These are phyloP conservation scores for Penicillium ucsense DNA, from an alignment of 495 filamentous ascomycete species.

Conservation along the genomic window DNA sequence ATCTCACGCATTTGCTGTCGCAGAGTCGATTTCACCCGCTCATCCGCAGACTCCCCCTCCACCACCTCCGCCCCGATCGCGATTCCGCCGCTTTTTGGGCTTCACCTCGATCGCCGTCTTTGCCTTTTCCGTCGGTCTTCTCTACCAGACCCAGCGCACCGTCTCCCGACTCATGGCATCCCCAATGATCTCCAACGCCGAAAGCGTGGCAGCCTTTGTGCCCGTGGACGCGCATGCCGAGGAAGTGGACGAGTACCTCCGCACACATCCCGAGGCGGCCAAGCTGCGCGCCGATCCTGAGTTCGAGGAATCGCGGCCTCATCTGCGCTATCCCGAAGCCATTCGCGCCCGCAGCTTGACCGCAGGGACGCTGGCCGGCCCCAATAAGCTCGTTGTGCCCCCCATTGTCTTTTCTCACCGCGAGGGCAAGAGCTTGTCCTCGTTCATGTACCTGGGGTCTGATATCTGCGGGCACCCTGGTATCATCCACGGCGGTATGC, in stretches of 20 bases:
- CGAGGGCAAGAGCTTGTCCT: conserved; percentile 60
- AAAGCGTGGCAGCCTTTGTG: conserved; percentile 57
- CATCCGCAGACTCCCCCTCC: conserved; percentile 3
- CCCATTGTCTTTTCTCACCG: conserved; percentile 66
- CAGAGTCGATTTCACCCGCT: conserved; percentile 4
- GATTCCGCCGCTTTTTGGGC: conserved; percentile 26
- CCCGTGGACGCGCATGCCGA: conserved; percentile 50
- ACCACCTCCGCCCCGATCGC: conserved; percentile 18
- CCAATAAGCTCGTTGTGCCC: conserved; percentile 70
- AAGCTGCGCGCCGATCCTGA: conserved; percentile 56
- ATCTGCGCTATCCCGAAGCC: conserved; percentile 66
- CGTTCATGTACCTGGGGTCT: conserved; percentile 68
- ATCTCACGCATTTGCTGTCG: conserved; percentile 1
- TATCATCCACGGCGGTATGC: conserved; percentile 81
- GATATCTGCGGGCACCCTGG: conserved; percentile 87
- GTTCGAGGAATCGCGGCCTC: conserved; percentile 71
- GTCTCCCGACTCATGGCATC: conserved; percentile 35
- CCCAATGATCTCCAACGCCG: conserved; percentile 51
- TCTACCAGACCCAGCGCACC: conserved; percentile 17
- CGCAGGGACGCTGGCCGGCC: conserved; percentile 66
- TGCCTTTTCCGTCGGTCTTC: conserved; percentile 25
- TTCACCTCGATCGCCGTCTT: conserved; percentile 31
- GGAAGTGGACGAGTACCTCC: conserved; percentile 62
- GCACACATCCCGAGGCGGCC: conserved; percentile 59
- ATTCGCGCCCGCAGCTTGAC: conserved; percentile 69